These are phyloP conservation scores for Monoraphidium neglectum DNA, from an alignment of 139 green algal species.

Conservation along the genomic window DNA sequence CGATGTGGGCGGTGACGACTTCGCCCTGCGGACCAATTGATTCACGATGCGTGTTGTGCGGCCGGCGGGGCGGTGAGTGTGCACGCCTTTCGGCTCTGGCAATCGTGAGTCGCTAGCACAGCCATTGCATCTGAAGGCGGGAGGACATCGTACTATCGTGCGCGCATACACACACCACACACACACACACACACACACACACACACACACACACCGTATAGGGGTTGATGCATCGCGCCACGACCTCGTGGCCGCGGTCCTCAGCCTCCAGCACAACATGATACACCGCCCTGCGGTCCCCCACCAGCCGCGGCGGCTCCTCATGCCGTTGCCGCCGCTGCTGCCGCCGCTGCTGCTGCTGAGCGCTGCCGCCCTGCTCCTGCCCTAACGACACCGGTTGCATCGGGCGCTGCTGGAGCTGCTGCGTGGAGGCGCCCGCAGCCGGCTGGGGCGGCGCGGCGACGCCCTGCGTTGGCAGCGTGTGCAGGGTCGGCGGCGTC, in stretches of 20 bases:
- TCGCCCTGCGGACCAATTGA: slow-evolving; percentile 17
- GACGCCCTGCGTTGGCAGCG: no score
- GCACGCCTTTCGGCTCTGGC: no score
- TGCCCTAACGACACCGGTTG: slow-evolving; percentile 3
- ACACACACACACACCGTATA: slow-evolving; percentile 34
- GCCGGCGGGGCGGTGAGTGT: no score
- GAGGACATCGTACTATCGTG: background rate
- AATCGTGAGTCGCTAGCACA: background rate
- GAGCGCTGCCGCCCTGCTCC: background rate
- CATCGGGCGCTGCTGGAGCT: background rate
- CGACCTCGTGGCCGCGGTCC: slow-evolving; percentile 6
- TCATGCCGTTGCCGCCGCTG: background rate
- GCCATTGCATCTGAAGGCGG: background rate
- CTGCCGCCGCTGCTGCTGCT: background rate
- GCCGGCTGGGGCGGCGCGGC: no score
- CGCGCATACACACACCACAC: background rate
- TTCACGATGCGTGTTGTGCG: no score
- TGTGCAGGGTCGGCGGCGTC: no score
- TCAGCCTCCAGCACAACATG: slow-evolving; percentile 49
- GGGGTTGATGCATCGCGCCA: slow-evolving; percentile 52
- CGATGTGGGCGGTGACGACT: slow-evolving; percentile 56
- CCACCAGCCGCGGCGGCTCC: slow-evolving; percentile 9
- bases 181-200: background rate
- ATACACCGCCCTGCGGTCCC: slow-evolving; percentile 37
- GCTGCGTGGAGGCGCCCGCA: background rate